Conservation (phyloP, 2,329 filamentous ascomycete species). For the Gremmenia infestans region DNA sequence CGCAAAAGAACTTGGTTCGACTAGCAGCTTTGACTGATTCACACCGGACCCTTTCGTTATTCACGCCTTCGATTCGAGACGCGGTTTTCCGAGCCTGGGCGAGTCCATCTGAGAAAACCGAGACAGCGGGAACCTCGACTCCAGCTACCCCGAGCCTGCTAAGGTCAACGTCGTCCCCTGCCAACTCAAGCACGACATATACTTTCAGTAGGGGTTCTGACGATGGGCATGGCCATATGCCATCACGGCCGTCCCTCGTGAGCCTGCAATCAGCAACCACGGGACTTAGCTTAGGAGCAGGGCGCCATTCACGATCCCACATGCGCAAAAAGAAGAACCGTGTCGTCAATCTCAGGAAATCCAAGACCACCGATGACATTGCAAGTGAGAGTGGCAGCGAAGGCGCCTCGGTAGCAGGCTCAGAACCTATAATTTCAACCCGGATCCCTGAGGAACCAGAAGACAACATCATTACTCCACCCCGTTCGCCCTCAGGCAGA, state of each 20-base stretch:
- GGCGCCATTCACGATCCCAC: conserved; percentile 53
- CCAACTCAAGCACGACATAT: conserved; percentile 55
- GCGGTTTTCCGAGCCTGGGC: conserved; percentile 93
- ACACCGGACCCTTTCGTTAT: conserved; percentile 83
- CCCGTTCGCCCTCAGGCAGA: conserved; percentile 38
- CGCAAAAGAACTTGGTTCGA: conserved; percentile 85
- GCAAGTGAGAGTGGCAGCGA: conserved; percentile 44
- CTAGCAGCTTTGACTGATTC: conserved; percentile 80
- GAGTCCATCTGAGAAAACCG: conserved; percentile 65
- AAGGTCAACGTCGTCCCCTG: conserved; percentile 59
- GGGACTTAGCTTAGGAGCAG: conserved; percentile 59
- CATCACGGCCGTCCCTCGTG: conserved; percentile 63
- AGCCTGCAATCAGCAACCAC: conserved; percentile 57
- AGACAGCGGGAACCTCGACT: conserved; percentile 37
- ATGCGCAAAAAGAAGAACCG: conserved; percentile 77
- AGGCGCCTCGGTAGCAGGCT: conserved; percentile 53
- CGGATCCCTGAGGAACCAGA: conserved; percentile 57
- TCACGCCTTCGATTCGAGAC: conserved; percentile 85
- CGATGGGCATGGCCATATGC: conserved; percentile 46
- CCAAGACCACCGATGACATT: conserved; percentile 43
- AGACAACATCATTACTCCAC: conserved; percentile 50
- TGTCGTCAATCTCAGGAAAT: conserved; percentile 73
- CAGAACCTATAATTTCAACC: conserved; percentile 53
- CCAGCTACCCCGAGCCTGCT: conserved; percentile 46
- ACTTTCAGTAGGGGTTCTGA: conserved; percentile 68